Base-by-base conservation (phyloP, 495 filamentous ascomycete genomes). In the Chaetomium tenue region DNA sequence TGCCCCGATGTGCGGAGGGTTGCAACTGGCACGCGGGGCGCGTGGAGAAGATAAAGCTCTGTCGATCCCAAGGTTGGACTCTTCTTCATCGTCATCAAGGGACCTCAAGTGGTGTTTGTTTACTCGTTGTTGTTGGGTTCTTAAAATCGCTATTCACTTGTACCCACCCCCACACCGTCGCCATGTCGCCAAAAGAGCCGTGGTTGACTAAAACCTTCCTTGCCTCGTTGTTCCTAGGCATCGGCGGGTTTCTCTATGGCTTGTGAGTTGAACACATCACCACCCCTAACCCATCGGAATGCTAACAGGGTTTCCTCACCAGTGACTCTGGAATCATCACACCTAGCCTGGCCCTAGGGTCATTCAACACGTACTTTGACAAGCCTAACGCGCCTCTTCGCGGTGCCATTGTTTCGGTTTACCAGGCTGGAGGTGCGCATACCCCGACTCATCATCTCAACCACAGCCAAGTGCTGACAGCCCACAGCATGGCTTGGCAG, bases 391-490 rank as follows among this genome's bases (percentile, higher is more conserved):
- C 81, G 3, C 69, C 74, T 3, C 78, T 75, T 3, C 78, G 80
- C 5, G 83, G 81, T 26, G 71, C 72, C 6, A 82, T 85, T 53
- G 79, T 85, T 26, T 82, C 81, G 20, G 76, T 82, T 2, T 84
- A 83, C 37, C 81, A 77, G 61, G 81, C 68, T 4, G 75, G 71
- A 67, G 60, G 60, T 54, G 15, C 9, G 26, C 25, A n/a, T 23
- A 0, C 26, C 51, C 2, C 52, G 16, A 5, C 4, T 8, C 46
- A 20, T 20, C 11, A 6, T 50, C 9, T 18, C 16, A 16, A 3
- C n/a, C n/a, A 20, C 9, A 3, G 0, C 5, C 46, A n/a, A 39
- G 28, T 23, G 33, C 54, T 57, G 22, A 60, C 57, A 48, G 11
- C 16, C 2, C 7, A 28, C 20, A 61, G 83, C 83, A 33, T 83